Conservation (phyloP, 345 rosid genomes). For the Clausena lansium region DNA sequence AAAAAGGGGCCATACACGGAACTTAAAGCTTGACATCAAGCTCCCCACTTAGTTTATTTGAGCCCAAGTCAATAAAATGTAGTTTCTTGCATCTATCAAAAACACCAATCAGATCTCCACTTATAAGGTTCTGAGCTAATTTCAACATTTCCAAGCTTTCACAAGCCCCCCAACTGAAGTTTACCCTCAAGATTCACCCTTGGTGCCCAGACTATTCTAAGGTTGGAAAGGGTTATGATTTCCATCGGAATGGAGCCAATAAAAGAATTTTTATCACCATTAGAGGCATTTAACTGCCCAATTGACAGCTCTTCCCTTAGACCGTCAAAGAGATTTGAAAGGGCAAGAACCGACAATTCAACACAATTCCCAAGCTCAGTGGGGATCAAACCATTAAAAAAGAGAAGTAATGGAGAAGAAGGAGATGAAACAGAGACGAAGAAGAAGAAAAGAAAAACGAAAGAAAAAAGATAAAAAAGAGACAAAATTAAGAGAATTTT, state of each 20-base stretch:
- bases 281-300: background rate
- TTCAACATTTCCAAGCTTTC: constrained; percentile 34
- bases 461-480: no score
- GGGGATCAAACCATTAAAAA: constrained; percentile 28
- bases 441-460: no score
- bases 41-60: constrained; percentile 27
- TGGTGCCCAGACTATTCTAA: constrained; percentile 35
- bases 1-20: constrained; percentile 32
- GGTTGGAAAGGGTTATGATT: constrained; percentile 28
- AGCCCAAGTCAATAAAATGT: constrained; percentile 30
- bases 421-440: no score
- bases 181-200: constrained; percentile 18
- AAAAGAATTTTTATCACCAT: constrained; percentile 21
- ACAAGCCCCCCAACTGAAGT: constrained; percentile 30
- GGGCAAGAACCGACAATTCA: constrained; percentile 31
- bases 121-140: constrained; percentile 31
- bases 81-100: constrained; percentile 32
- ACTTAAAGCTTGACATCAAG: constrained; percentile 28
- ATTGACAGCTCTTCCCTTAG: background rate
- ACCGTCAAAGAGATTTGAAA: constrained; percentile 27
- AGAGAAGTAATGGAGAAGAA: no score
- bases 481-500: no score
- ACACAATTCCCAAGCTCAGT: constrained; percentile 33
- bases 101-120: constrained; percentile 21
- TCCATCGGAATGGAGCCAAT: constrained; percentile 26